Percentiles rank a stretch among this genome's conserved stretches.
These are phyloP conservation scores for Hemileccinum rubropunctum DNA, from an alignment of 768 basidiomycete genomes.

Conservation along the genomic window DNA sequence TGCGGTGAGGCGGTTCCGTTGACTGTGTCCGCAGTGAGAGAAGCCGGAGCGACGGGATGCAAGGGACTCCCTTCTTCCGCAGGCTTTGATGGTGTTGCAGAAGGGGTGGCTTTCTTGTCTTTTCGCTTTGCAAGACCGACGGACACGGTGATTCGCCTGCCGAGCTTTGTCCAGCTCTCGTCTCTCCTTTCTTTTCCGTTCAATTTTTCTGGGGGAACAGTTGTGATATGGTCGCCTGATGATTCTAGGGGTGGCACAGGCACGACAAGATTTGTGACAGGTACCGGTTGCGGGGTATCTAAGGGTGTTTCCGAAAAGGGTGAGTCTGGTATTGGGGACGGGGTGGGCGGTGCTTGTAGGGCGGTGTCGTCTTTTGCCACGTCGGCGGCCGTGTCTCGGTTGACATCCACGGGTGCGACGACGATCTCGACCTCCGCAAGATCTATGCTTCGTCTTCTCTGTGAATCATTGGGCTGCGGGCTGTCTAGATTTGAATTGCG, in stretches of 20 bases:
- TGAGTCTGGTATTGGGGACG: constrained; percentile 5
- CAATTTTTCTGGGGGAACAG: constrained; percentile 32
- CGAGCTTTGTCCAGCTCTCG: constrained; percentile 59
- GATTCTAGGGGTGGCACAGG: constrained; percentile 4
- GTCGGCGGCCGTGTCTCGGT: neutral
- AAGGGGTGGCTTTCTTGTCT: constrained; percentile 27
- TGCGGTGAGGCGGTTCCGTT: constrained; percentile 3
- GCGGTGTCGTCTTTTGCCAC: neutral
- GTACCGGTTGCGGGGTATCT: constrained; percentile 6
- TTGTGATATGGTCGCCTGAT: constrained; percentile 35
- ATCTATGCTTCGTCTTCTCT: constrained; percentile 33
- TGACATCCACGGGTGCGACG: constrained; percentile 1
- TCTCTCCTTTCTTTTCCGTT: constrained; percentile 37
- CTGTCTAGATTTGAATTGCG: constrained; percentile 33
- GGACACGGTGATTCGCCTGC: constrained; percentile 59
- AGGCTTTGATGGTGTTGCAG: constrained; percentile 29
- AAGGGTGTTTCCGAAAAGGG: constrained; percentile 17
- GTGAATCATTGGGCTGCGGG: constrained; percentile 19
- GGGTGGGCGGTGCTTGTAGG: neutral
- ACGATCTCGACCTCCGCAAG: constrained; percentile 36
- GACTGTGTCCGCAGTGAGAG: constrained; percentile 3
- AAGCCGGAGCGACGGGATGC: constrained; percentile 9
- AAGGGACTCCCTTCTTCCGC: constrained; percentile 15
- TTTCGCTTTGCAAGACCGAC: constrained; percentile 45
- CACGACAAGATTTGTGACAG: constrained; percentile 2